Evolutionary conservation across 1,284 basidiomycete genomes (phyloP), one percentile per base, ranked within the genome.

Genomic region (Pisolithus thermaeus): DNA sequence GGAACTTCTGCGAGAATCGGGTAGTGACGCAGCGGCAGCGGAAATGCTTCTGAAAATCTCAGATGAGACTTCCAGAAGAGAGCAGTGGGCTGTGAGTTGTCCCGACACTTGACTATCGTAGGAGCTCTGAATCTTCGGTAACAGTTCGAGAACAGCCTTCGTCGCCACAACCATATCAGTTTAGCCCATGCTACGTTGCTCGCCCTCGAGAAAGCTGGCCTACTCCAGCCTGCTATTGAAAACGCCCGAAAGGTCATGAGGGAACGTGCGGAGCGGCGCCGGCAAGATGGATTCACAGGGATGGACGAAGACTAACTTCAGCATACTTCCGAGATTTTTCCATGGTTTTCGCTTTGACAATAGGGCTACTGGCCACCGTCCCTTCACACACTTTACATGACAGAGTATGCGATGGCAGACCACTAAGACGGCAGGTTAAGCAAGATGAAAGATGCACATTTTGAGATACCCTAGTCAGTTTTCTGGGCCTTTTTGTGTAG

Each of bases 111-210:
- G 20, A 30, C 49, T 16, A 45, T 40, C 45, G n/a, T 36, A 11
- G 18, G 40, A 18, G 52, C 18, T 51, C 14, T 47, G 50, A 12
- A 49, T 36, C 23, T n/a, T 54, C 46, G 48, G 28, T 47, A 30
- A 22, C 59, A 90, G 85, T 90, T 92, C 57, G 88, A 92, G 68
- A 92, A 92, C 68, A 83, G 85, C 55, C 73, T 91, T 40, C 78
- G 90, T 42, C 73, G 82, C 61, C 90, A 93, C 63, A 93, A 92
- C 61, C 87, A 91, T 63, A 77, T 92, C 43, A 88, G 91, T 28
- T 73, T 93, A 23, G 78, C 84, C 5, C 85, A 92, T 60, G 83
- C 80, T 0, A 69, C 92, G 20, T 70, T 90, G 14, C 64, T 80
- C 32, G 81, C 80, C 22, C 73, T 92, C 39, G 87, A 87, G 20